Conservation (phyloP, 768 basidiomycete genomes). For the Russula compacta region DNA sequence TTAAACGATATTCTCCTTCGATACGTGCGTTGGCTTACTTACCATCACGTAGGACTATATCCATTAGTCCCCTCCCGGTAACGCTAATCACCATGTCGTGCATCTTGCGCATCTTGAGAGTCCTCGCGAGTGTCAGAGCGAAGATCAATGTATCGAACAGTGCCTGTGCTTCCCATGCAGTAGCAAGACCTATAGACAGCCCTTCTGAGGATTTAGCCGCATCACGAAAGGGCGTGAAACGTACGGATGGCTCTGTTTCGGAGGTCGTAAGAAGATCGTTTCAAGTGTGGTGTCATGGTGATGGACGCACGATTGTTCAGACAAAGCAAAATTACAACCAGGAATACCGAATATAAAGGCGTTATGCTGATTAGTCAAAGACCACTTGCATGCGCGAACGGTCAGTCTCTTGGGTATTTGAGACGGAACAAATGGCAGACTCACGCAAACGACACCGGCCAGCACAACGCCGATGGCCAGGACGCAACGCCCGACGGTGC, state of each 20-base stretch:
- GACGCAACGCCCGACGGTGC: constrained; percentile 31
- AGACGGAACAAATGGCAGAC: constrained; percentile 14
- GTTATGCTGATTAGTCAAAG: constrained; percentile 28
- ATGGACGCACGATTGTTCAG: constrained; percentile 22
- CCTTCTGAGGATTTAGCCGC: background rate
- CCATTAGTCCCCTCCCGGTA: constrained; percentile 30
- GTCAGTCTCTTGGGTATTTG: background rate
- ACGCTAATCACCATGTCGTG: constrained; percentile 22
- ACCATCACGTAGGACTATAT: constrained; percentile 44
- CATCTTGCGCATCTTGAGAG: constrained; percentile 27
- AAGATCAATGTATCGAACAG: constrained; percentile 42
- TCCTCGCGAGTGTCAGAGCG: constrained; percentile 38
- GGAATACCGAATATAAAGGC: background rate
- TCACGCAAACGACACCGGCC: constrained; percentile 29
- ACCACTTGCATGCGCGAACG: constrained; percentile 30
- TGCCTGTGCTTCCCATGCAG: constrained; percentile 44
- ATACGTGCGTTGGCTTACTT: constrained; percentile 16
- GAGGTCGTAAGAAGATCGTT: background rate
- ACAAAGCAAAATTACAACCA: constrained; percentile 21
- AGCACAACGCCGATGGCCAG: constrained; percentile 28
- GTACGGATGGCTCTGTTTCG: constrained; percentile 22
- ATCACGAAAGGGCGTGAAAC: background rate
- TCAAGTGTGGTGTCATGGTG: background rate
- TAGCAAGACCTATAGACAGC: constrained; percentile 22
- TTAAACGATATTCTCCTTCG: background rate